Evolutionary conservation across 2,329 filamentous ascomycete species (phyloP).

Genomic region (Cytospora piceicola): DNA sequence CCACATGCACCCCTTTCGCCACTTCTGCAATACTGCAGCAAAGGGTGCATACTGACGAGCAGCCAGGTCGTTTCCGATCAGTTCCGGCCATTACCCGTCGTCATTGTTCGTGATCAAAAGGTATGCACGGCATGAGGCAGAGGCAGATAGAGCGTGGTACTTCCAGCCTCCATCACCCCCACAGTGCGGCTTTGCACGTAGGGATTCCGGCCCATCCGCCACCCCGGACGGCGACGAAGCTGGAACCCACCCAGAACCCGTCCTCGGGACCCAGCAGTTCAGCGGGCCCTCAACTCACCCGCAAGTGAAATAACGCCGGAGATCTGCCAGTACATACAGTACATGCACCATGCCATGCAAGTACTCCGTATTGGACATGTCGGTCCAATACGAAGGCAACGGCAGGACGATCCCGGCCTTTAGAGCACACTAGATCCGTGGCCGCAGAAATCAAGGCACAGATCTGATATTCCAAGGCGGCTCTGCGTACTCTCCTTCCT

Average conservation of each 20-base stretch:
- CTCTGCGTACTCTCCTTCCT: conserved; percentile 20
- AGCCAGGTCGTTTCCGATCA: conserved; percentile 1
- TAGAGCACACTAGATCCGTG: conserved; percentile 1
- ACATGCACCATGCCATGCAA: neutral
- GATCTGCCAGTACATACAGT: neutral
- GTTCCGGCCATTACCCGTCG: conserved; percentile 8
- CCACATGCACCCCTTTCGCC: conserved; percentile 17
- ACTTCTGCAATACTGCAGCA: conserved; percentile 16
- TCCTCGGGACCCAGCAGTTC: neutral
- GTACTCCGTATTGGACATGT: neutral
- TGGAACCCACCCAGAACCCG: neutral
- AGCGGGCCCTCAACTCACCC: neutral
- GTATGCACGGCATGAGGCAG: neutral
- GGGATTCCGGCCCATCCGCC: conserved; percentile 12
- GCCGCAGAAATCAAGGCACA: conserved; percentile 7
- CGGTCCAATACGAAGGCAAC: conserved; percentile 1
- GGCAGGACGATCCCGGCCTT: conserved; percentile 7
- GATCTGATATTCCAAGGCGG: conserved; percentile 8
- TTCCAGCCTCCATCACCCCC: neutral
- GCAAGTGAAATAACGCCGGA: neutral
- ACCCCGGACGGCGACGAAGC: conserved; percentile 7
- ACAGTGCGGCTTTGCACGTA: conserved; percentile 10
- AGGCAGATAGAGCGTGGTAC: neutral
- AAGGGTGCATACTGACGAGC: neutral
- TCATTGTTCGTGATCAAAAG: conserved; percentile 1